A percentile compares a stretch with the other conserved stretches of the same genome.
Conservation (phyloP, 768 basidiomycete genomes). For the Lactarius quietus region DNA sequence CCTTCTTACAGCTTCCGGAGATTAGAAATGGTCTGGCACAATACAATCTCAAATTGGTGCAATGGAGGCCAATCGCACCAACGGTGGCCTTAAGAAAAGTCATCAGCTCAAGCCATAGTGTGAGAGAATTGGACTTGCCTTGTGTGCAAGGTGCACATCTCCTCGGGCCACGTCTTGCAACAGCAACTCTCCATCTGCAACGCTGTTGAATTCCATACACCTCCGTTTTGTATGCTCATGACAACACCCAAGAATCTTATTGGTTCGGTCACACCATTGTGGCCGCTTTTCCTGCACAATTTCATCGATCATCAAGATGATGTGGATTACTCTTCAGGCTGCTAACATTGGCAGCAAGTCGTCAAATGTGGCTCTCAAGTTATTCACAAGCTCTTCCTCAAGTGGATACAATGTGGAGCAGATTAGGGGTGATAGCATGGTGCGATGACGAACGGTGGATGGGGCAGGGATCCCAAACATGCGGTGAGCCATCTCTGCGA, state of each 20-base stretch:
- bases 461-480: conserved; percentile 3
- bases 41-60: background rate
- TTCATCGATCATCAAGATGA: conserved; percentile 8
- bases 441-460: background rate
- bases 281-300: background rate
- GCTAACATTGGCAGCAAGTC: background rate
- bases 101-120: background rate
- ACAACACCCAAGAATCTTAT: conserved; percentile 12
- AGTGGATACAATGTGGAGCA: background rate
- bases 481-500: background rate
- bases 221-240: background rate
- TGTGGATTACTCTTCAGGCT: background rate
- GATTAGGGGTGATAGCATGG: background rate
- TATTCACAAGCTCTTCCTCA: background rate
- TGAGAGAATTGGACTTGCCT: background rate
- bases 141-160: background rate
- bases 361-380: background rate
- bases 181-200: background rate
- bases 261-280: conserved; percentile 3
- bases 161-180: background rate
- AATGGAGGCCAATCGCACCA: background rate
- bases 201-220: background rate
- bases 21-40: background rate
- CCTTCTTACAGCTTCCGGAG: conserved; percentile 5
- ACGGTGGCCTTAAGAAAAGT: conserved; percentile 7